Evolutionary conservation across 2,329 filamentous ascomycete genomes (phyloP).

Genomic region (Xylogone sp.): DNA sequence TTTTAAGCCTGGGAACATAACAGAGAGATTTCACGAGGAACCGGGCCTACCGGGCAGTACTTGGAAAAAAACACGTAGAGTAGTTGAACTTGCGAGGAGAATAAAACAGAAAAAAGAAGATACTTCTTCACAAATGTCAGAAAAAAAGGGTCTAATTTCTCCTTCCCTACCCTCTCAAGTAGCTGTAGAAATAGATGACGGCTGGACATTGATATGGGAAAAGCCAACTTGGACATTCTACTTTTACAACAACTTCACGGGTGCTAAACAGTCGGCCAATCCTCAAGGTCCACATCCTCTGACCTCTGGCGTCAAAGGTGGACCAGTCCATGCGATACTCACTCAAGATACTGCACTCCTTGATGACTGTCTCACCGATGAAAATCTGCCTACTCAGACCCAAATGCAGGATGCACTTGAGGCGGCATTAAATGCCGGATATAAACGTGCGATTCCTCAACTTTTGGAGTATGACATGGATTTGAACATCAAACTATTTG

Average conservation of each 20-base stretch:
- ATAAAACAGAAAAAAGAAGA: no score
- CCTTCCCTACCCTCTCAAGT: no score
- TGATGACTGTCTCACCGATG: not conserved
- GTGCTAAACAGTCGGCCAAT: conserved; percentile 79
- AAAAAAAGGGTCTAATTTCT: no score
- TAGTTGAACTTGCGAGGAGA: no score
- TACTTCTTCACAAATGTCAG: no score
- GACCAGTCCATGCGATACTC: no score
- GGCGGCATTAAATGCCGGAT: conserved; percentile 10
- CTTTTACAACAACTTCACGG: conserved; percentile 80
- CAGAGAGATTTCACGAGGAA: not conserved
- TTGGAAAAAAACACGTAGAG: no score
- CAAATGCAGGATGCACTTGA: conserved; percentile 6
- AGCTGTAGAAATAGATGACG: conserved; percentile 56
- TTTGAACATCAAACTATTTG: conserved; percentile 6
- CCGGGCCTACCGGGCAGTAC: not conserved
- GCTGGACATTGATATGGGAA: conserved; percentile 83
- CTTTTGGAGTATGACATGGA: conserved; percentile 10
- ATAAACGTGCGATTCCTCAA: conserved; percentile 9
- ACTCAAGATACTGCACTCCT: not conserved
- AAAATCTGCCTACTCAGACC: not conserved
- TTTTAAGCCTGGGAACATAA: conserved; percentile 65
- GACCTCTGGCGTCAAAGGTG: no score
- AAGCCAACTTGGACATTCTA: conserved; percentile 65
- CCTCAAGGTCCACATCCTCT: conserved; percentile 59